Evolutionary conservation across 495 filamentous ascomycete genomes (phyloP).

Genomic region (Aspergillus hancockii): DNA sequence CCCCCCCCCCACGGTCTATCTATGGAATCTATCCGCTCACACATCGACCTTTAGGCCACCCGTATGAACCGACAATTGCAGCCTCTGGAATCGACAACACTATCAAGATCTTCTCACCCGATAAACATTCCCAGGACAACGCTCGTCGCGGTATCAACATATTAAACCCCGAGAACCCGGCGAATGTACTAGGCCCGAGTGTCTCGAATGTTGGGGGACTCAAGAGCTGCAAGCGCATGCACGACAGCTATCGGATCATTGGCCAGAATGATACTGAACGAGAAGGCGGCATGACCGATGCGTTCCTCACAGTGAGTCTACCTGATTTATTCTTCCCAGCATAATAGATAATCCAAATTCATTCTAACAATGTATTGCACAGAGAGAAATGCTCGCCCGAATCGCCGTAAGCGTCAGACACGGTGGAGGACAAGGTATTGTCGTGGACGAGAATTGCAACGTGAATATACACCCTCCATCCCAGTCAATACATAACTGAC

Average conservation of each 20-base stretch:
- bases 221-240: constrained; percentile 57
- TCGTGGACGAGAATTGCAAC: constrained; percentile 34
- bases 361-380: constrained; percentile 18
- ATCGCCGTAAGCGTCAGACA: constrained; percentile 1
- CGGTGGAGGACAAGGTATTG: constrained; percentile 22
- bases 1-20: not conserved
- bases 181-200: constrained; percentile 30
- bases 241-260: constrained; percentile 63
- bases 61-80: constrained; percentile 70
- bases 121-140: constrained; percentile 57
- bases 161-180: constrained; percentile 41
- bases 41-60: constrained; percentile 52
- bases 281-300: constrained; percentile 61
- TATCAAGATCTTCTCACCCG: constrained; percentile 74
- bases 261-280: constrained; percentile 65
- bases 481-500: not conserved
- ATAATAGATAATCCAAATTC: constrained; percentile 11
- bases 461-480: constrained; percentile 17
- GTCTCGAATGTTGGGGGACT: constrained; percentile 42
- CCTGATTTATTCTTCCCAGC: not conserved
- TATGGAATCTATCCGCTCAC: not conserved
- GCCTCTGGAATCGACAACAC: constrained; percentile 74
- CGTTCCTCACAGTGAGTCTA: constrained; percentile 61
- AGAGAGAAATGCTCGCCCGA: constrained; percentile 61
- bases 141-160: constrained; percentile 60